phyloP scores from a whole-genome alignment of 495 filamentous ascomycete species.

The Talaromyces stipitatus region DNA sequence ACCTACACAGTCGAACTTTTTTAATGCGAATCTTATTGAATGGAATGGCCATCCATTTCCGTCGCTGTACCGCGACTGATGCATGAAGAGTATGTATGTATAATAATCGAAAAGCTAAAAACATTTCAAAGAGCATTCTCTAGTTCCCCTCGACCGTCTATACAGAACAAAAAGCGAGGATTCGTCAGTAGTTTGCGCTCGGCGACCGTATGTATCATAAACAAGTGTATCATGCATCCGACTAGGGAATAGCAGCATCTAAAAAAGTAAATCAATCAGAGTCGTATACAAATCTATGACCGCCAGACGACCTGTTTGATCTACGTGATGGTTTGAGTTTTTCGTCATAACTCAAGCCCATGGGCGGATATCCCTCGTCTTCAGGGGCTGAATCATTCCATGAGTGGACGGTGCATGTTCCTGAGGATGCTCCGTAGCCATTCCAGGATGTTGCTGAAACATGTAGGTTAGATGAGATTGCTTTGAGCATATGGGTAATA shows the following conservation, averaged over 20 bases:
- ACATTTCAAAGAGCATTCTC: background rate
- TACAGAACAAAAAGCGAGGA: background rate
- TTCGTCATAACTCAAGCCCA: conserved; percentile 57
- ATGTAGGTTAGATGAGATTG: conserved; percentile 11
- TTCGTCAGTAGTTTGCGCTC: background rate
- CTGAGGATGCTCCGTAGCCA: conserved; percentile 57
- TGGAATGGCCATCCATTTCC: too few relatives aligned
- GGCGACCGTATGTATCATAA: background rate
- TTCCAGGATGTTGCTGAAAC: conserved; percentile 69
- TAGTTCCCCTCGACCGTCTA: background rate
- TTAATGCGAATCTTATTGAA: background rate
- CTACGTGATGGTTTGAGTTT: too few relatives aligned
- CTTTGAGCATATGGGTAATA: background rate
- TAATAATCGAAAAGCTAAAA: background rate
- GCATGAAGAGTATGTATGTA: background rate
- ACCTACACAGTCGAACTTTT: background rate
- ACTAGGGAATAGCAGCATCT: background rate
- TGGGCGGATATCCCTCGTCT: conserved; percentile 59
- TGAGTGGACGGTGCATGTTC: conserved; percentile 68
- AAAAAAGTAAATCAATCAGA: background rate
- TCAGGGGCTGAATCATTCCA: conserved; percentile 58
- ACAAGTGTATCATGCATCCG: background rate
- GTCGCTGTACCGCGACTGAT: too few relatives aligned
- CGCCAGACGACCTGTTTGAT: too few relatives aligned
- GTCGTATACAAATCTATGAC: background rate